phyloP scores from a whole-genome alignment of 2,329 filamentous ascomycete genomes.

The Laburnicola sp. region DNA sequence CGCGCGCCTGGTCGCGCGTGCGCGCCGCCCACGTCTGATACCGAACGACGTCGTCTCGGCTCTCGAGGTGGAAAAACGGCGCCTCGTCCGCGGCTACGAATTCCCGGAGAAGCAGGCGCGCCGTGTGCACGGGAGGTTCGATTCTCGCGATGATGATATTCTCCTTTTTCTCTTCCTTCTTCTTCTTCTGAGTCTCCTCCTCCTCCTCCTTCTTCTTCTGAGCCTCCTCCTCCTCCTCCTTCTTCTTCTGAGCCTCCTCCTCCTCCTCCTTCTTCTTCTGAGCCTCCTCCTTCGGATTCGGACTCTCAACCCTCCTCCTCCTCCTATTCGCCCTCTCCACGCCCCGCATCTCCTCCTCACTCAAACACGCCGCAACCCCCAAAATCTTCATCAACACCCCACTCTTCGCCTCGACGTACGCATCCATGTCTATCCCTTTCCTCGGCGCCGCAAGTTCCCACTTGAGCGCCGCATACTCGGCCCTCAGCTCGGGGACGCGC shows the following conservation, averaged over 20 bases:
- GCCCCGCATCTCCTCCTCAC: conserved; percentile 23
- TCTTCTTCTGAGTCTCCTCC: too few relatives aligned
- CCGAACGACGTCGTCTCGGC: conserved; percentile 25
- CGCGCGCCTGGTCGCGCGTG: conserved; percentile 25
- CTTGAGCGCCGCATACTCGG: conserved; percentile 33
- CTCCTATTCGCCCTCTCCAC: conserved; percentile 23
- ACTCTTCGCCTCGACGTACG: conserved; percentile 28
- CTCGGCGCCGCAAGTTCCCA: conserved; percentile 20
- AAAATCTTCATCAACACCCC: conserved; percentile 28
- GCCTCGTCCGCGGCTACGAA: conserved; percentile 27
- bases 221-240: conserved; percentile 4
- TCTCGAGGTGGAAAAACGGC: conserved; percentile 30
- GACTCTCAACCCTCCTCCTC: neutral
- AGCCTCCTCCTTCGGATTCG: too few relatives aligned
- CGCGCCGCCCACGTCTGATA: conserved; percentile 34
- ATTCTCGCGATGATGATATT: too few relatives aligned
- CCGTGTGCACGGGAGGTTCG: conserved; percentile 20
- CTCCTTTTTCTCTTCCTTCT: too few relatives aligned
- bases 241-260: too few relatives aligned
- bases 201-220: too few relatives aligned
- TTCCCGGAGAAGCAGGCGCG: conserved; percentile 32
- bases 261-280: too few relatives aligned
- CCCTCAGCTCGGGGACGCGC: conserved; percentile 32
- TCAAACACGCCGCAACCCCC: conserved; percentile 15
- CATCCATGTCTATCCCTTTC: conserved; percentile 20